Conservation (phyloP, 345 rosid species). For the Citrus reticulata region DNA sequence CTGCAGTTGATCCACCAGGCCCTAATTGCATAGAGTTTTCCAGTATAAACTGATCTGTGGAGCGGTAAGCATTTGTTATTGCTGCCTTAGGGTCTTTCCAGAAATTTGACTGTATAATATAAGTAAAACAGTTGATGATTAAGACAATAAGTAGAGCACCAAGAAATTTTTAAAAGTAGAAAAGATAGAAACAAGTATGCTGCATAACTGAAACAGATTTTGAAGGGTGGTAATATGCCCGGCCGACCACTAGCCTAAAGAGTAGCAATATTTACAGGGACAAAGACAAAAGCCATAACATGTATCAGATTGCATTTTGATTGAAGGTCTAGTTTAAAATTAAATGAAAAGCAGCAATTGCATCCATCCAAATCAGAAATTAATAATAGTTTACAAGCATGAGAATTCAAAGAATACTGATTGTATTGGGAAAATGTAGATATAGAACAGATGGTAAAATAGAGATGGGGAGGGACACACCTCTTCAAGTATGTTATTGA, state of each 20-base stretch:
- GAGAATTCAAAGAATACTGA: background rate
- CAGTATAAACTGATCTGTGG: slow-evolving; percentile 45
- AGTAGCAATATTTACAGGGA: background rate
- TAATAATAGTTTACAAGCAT: background rate
- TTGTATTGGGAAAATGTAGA: background rate
- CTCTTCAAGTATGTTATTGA: slow-evolving; percentile 50
- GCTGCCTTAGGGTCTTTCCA: slow-evolving; percentile 43
- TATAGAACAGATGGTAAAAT: background rate
- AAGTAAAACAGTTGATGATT: background rate
- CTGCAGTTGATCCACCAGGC: slow-evolving; percentile 66
- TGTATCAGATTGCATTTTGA: no score
- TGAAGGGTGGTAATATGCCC: background rate
- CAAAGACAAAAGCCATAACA: background rate
- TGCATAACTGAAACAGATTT: background rate
- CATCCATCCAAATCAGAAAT: background rate
- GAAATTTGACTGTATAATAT: slow-evolving; percentile 37
- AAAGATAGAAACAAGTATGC: background rate
- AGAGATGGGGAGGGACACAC: slow-evolving; percentile 7
- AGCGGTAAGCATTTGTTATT: slow-evolving; percentile 43
- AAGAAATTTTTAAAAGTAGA: background rate
- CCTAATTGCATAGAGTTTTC: slow-evolving; percentile 52
- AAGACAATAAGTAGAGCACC: background rate
- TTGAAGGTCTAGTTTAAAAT: background rate
- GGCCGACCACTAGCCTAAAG: background rate
- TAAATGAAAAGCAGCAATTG: background rate